Evolutionary conservation across 768 basidiomycete species (phyloP), one percentile per base, ranked within the genome.

Genomic region (Leccinum barrowsii): DNA sequence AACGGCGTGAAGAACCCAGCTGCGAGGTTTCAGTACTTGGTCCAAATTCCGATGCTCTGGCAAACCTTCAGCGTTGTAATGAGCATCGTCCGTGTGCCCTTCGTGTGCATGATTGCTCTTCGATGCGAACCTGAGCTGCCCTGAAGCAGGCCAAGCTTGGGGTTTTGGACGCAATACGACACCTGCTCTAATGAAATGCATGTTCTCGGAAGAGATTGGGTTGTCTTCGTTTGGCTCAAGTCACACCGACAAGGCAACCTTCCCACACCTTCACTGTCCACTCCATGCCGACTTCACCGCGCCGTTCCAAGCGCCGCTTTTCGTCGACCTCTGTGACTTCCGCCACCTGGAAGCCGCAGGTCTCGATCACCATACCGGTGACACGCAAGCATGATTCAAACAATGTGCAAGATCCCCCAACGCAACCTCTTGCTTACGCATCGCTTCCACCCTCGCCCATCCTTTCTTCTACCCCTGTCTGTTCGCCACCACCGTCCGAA

Each of bases 371-470:
- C 19, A 40, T 60, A 21, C 19, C 65, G 42, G 48, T 57, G 12
- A 55, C 64, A 44, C 62, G 67, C 48, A 59, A 54, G 10, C 56
- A 48, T 30, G 64, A 72, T 17, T 59, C 21, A 28, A 42, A 35
- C 7, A 30, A 44, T 12, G 48, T 44, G 35, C 58, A 59, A 8
- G 69, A 64, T 30, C 42, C 34, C 1, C 48, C 52, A 3, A 32
- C 44, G 17, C 70, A 73, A 51, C 82, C 81, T 12, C 73, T 85
- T 24, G 78, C 84, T 0, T 91, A 91, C 65, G 80, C 87, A 5
- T 91, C 89, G 0, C 78, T 91, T 44, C 89, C 89, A 4, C 82
- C 89, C 0, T 87, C 89, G 8, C 89, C 89, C 12, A 84, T 87
- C 52, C 75, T 80, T 19, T 74, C 80, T 24, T 82, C 84, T 48